Base-by-base conservation (phyloP, 2,329 filamentous ascomycete species). In the Tolypocladium album region DNA sequence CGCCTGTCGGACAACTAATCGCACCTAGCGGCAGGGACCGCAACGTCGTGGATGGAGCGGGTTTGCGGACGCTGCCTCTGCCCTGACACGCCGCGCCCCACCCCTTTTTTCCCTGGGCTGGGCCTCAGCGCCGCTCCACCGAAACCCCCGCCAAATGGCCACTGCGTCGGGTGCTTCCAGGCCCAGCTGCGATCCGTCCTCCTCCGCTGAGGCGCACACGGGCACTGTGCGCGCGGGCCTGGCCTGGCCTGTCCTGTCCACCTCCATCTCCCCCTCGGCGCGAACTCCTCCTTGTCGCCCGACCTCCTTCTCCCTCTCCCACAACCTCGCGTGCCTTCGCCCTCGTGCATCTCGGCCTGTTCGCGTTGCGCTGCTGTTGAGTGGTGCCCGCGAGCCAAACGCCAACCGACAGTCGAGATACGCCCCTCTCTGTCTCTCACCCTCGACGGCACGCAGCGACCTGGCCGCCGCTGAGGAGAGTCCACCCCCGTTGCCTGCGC, bases 241-340 rank as follows among this genome's bases (percentile, higher is more conserved):
- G 34, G 24, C 47, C 27, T 31, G 27, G 27, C 47, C 34, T 36
- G 34, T 13, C 47, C 47, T 50, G 47, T 50, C 47, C 47, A 50
- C 47, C 47, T 31, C 31, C 31, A 36, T 36, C 50, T 34, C 20
- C 50, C 50, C 34, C 50, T 31, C 31, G n/a, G 15, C 8, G 17
- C 7, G 27, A 31, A 36, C 20, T 58, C 53, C 57, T 55, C 61
- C 55, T 64, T 62, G 65, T 64, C 61, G 61, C 63, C 61, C 63
- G 59, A 65, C 60, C 61, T 64, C 58, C 60, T 62, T 61, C 59
- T 62, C 61, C 58, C 60, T 61, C 59, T 62, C 61, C 58, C 60
- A 58, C 60, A 61, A 59, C 42, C 60, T 55, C 58, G 59, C 61
- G 59, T 61, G 61, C 50, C 9, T 36, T 34, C 31, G 50, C 27